Evolutionary conservation across 805 yeast species (phyloP).

Genomic region (Zygoascus ofunaensis): DNA sequence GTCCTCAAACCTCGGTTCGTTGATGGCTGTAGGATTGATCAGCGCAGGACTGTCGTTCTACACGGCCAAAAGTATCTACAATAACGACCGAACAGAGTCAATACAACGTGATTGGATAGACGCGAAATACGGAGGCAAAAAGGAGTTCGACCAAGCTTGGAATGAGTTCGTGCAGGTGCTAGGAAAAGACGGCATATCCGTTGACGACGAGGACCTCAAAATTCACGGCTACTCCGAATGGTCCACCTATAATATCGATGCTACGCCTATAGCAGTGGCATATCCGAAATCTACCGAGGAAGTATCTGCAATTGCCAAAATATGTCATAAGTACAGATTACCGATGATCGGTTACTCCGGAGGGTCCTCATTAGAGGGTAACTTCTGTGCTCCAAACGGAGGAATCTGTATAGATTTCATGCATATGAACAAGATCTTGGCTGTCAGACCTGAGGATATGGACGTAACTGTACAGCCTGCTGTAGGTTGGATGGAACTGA

Average conservation of each 20-base stretch:
- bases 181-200: conserved; percentile 42
- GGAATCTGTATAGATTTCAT: conserved; percentile 55
- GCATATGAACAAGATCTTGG: conserved; percentile 48
- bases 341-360: conserved; percentile 77
- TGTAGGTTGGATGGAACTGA: conserved; percentile 68
- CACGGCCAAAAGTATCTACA: conserved; percentile 2
- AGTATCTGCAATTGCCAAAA: conserved; percentile 52
- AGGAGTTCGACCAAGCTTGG: conserved; percentile 39
- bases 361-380: conserved; percentile 77
- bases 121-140: conserved; percentile 16
- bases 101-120: conserved; percentile 5
- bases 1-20: background rate
- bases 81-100: conserved; percentile 3
- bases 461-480: conserved; percentile 73
- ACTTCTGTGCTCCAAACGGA: conserved; percentile 58
- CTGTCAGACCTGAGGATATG: conserved; percentile 52
- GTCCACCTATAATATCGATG: conserved; percentile 22
- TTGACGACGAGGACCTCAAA: conserved; percentile 23
- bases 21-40: background rate
- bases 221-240: conserved; percentile 25
- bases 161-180: conserved; percentile 39
- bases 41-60: conserved; percentile 5
- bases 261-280: conserved; percentile 43
- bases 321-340: conserved; percentile 49
- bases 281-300: conserved; percentile 60